Base-by-base conservation (phyloP, 1,284 basidiomycete species). In the Ceratobasidium sp. region DNA sequence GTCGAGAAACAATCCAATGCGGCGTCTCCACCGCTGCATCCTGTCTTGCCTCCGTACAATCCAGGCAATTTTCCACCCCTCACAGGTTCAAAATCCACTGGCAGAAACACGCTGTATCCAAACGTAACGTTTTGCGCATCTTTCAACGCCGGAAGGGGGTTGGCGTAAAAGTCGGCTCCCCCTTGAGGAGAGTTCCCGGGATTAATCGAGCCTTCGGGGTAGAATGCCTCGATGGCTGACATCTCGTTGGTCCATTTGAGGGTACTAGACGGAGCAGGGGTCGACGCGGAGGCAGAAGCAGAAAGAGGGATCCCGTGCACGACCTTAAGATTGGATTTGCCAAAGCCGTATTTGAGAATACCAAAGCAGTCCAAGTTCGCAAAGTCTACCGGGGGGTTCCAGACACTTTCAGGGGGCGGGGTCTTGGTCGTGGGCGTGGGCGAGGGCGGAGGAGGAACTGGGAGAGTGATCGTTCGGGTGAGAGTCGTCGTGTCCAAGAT, bases 41-140 rank as follows among this genome's bases (percentile, higher is more conserved):
- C 83, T 57, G 83, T 82, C 5, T 80, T 78, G 0, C 84, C 84
- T 4, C 84, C 84, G 77, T 84, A 85, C 23, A 84, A 69, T 1
- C 84, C 84, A 2, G 84, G 84, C 17, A 85, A 77, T 67, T 85
- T 84, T 52, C 84, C 84, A 40, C 83, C 83, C 50, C 81, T 78
- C 7, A 84, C 83, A 66, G 83, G 85, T 74, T 84, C 80, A 77
- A 83, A 85, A 65, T 82, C 78, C 12, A 69, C 64, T 0, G 83
- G 82, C 68, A 84, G 82, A 67, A 82, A 84, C 26, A 85, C 83
- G 2, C 79, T 80, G 77, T 85, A 85, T 54, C 80, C 80, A 65
- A 79, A 61, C 38, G 82, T 82, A 1, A 82, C 82, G 75, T 82
- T 83, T 13, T 66, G 79, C 5, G 80, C 80, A 9, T 28, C 54